Evolutionary conservation across 805 yeast genomes (phyloP), one percentile per base, ranked within the genome.

Genomic region (Candida awuae): DNA sequence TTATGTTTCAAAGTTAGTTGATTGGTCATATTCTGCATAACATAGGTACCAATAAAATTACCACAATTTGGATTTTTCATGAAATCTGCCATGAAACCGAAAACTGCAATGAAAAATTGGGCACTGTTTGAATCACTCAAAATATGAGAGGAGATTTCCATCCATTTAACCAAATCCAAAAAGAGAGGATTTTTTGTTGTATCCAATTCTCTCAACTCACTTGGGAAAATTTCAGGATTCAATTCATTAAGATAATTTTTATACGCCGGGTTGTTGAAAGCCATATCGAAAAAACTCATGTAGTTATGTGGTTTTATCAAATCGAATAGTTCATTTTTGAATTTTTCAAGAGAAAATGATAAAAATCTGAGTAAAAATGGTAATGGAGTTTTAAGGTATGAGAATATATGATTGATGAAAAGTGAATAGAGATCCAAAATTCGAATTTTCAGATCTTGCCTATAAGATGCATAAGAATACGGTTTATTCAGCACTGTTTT

Each of bases 291-390:
- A 32, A 79, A 62, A 43, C 75, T 77, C 43, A 70, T 73, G 2
- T 73, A 71, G 43, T 63, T 70, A 40, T 53, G 61, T 0, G 84
- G 84, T 1, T 70, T 61, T 4, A 77, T 65, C 19, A 60, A 48
- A 0, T 54, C 49, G 90, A 92, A 84, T 42, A 79, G 73, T 3
- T 62, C 59, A 0, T 50, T 15, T 7, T 66, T 68, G 9, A 75
- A 61, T 29, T 62, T 62, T 3, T 47, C 43, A 18, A 83, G 55
- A 1, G 79, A 55, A 7, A 65, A 43, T 12, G 64, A 52, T 25
- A 82, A 65, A 3, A 73, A 71, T 39, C 73, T 62, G n/a, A 85
- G 58, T 4, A 81, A 55, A 14, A 68, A 58, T 0, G 82, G 81
- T 23, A 81, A 51, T 1, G 81, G 74, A 6, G 52, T 52, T 27